Conservation (phyloP, 495 filamentous ascomycete genomes). For the Neurospora tetraspora region DNA sequence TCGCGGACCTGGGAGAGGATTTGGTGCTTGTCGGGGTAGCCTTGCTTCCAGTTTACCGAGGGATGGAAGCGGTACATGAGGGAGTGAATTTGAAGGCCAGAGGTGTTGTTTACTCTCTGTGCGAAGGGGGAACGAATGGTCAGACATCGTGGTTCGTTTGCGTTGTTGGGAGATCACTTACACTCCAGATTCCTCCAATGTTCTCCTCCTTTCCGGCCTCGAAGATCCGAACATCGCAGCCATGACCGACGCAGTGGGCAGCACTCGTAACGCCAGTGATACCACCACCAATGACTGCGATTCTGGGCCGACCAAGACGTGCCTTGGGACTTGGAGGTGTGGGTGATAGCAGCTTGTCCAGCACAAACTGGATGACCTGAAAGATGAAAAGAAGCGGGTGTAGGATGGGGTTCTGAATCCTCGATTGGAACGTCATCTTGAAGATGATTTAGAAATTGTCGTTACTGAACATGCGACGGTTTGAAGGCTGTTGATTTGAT, state of each 20-base stretch:
- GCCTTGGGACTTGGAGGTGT: constrained; percentile 50
- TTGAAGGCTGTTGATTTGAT: not conserved
- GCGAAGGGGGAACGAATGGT: not conserved
- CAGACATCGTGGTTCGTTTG: not conserved
- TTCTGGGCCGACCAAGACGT: constrained; percentile 46
- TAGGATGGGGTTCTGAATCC: constrained; percentile 10
- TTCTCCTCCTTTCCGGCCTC: constrained; percentile 53
- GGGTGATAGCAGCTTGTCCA: constrained; percentile 59
- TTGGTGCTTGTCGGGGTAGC: constrained; percentile 65
- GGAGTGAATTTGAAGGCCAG: constrained; percentile 71
- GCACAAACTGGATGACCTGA: constrained; percentile 54
- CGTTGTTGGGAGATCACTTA: constrained; percentile 27
- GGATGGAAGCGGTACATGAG: constrained; percentile 87
- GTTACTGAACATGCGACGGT: not conserved
- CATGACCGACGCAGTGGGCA: constrained; percentile 78
- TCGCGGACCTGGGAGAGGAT: constrained; percentile 61
- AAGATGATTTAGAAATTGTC: not conserved
- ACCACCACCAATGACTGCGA: constrained; percentile 78
- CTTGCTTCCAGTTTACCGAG: constrained; percentile 58
- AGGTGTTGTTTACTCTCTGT: constrained; percentile 74
- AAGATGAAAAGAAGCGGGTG: constrained; percentile 52
- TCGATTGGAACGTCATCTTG: constrained; percentile 1
- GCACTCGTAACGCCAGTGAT: constrained; percentile 75
- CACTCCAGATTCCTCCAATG: constrained; percentile 79
- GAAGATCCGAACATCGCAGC: constrained; percentile 72